Evolutionary conservation across 371 early-diverging fungal genomes (phyloP).

Genomic region (Lichtheimia ornata): DNA sequence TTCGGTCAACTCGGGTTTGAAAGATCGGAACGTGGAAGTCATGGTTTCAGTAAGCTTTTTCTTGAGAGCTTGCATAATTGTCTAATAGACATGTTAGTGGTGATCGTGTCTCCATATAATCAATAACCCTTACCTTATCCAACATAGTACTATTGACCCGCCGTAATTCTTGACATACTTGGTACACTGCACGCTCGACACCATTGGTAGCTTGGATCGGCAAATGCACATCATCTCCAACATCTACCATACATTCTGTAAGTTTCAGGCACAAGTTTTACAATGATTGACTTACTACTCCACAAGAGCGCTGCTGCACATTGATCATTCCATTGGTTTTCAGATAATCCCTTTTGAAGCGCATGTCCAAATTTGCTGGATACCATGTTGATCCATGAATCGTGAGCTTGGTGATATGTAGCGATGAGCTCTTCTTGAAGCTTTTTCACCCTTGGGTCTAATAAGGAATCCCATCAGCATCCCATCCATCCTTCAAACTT

Average conservation of each 20-base stretch:
- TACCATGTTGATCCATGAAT: constrained; percentile 42
- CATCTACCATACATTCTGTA: not conserved
- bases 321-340: constrained; percentile 32
- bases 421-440: constrained; percentile 24
- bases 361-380: constrained; percentile 23
- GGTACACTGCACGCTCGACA: constrained; percentile 36
- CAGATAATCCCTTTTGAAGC: constrained; percentile 13
- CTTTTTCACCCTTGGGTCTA: constrained; percentile 31
- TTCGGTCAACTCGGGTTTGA: constrained; percentile 33
- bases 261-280: not conserved
- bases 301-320: constrained; percentile 33
- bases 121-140: constrained; percentile 31
- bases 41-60: constrained; percentile 3
- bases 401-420: constrained; percentile 36
- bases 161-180: constrained; percentile 53
- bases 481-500: not conserved
- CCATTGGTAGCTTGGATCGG: constrained; percentile 54
- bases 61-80: constrained; percentile 15
- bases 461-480: not conserved
- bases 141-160: constrained; percentile 36
- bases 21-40: constrained; percentile 8
- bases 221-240: constrained; percentile 27
- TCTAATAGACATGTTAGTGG: constrained; percentile 1
- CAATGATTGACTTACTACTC: constrained; percentile 28
- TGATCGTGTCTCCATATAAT: no score